Percentiles rank a stretch among this genome's conserved stretches.
Conservation (phyloP, 176 grass and related monocot genomes). For the Hsuehochloa calcarea region DNA sequence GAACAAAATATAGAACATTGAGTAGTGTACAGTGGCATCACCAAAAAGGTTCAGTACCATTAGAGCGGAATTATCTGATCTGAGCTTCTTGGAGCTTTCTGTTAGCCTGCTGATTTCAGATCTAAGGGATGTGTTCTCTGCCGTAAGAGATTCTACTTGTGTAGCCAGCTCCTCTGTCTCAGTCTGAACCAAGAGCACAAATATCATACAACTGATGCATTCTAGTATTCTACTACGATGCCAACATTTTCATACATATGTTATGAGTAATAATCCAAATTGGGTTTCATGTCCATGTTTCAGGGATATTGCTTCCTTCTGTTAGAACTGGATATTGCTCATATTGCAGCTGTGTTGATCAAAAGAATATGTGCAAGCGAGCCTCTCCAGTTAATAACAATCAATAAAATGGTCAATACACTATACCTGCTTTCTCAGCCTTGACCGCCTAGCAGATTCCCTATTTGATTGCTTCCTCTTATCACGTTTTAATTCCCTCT, state of each 20-base stretch:
- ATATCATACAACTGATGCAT: not conserved
- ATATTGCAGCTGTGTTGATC: not conserved
- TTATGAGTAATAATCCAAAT: not conserved
- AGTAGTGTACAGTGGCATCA: not conserved
- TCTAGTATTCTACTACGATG: not conserved
- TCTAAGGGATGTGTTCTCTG: conserved; percentile 72
- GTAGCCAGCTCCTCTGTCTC: conserved; percentile 71
- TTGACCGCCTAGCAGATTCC: conserved; percentile 93
- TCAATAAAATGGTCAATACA: not conserved
- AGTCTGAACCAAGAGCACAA: conserved; percentile 45
- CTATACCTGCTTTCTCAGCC: conserved; percentile 91
- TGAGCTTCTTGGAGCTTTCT: conserved; percentile 68
- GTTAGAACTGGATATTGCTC: not conserved
- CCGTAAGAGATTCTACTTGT: conserved; percentile 63
- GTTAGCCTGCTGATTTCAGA: conserved; percentile 80
- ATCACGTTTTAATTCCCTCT: conserved; percentile 75
- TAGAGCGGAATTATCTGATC: conserved; percentile 70
- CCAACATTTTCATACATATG: not conserved
- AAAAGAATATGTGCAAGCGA: not conserved
- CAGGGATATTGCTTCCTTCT: not conserved
- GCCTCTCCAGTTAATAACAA: not conserved
- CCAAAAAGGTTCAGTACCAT: conserved; percentile 45
- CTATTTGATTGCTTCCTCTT: conserved; percentile 90
- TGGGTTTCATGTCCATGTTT: conserved; percentile 19
- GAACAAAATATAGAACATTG: not conserved